These are phyloP conservation scores for Leccinum barrowsii DNA, from an alignment of 768 basidiomycete genomes.

Conservation along the genomic window DNA sequence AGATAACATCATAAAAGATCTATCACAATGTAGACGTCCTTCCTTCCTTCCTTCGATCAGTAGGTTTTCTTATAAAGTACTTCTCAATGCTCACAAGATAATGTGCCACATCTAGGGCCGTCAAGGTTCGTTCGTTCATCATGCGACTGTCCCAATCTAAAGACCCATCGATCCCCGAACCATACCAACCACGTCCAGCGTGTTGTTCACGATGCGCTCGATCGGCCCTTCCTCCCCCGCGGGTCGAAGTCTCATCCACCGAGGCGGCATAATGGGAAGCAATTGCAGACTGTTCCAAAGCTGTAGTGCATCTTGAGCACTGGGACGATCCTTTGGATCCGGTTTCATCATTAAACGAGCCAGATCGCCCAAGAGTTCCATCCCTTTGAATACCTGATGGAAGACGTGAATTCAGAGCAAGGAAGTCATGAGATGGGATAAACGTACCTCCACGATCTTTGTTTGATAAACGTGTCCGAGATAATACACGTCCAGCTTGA, in stretches of 20 bases:
- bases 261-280: neutral
- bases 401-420: neutral
- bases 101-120: neutral
- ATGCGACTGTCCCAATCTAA: neutral
- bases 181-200: slow-evolving; percentile 10
- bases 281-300: slow-evolving; percentile 11
- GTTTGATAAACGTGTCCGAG: slow-evolving; percentile 24
- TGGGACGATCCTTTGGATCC: slow-evolving; percentile 6
- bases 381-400: slow-evolving; percentile 9
- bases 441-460: slow-evolving; percentile 15
- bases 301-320: neutral
- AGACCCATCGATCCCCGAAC: slow-evolving; percentile 8
- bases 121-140: too few species aligned
- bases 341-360: slow-evolving; percentile 5
- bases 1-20: too few species aligned
- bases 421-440: neutral
- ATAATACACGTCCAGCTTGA: slow-evolving; percentile 29
- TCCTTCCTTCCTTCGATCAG: too few species aligned
- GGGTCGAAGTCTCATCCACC: slow-evolving; percentile 10
- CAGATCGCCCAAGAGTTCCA: neutral
- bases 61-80: neutral
- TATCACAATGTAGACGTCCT: too few species aligned
- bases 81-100: neutral
- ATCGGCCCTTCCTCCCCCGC: slow-evolving; percentile 10
- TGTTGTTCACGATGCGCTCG: slow-evolving; percentile 13